Conservation (phyloP, 306 rosid genomes). For the Cercis canadensis region DNA sequence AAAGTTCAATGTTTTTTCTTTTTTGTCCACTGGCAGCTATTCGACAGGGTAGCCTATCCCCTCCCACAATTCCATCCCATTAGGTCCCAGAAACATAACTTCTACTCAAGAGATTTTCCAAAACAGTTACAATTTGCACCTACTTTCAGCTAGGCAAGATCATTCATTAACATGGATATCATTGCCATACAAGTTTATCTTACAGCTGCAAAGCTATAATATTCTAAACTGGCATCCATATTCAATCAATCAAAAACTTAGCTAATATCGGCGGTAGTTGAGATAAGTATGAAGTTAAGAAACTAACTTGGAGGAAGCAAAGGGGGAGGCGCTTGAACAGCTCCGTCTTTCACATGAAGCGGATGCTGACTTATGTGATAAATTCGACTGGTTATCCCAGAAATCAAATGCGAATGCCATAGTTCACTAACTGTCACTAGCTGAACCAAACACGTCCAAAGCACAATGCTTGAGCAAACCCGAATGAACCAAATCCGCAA, state of each 20-base stretch:
- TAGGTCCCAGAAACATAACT: neutral
- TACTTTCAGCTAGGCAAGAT: constrained; percentile 8
- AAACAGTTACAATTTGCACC: constrained; percentile 6
- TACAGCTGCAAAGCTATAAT: constrained; percentile 3
- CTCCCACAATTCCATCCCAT: neutral
- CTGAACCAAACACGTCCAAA: constrained; percentile 94
- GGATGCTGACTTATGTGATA: constrained; percentile 51
- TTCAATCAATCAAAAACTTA: constrained; percentile 22
- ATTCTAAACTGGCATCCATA: constrained; percentile 7
- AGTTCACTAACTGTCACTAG: constrained; percentile 80
- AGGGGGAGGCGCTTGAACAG: constrained; percentile 51
- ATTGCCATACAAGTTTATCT: constrained; percentile 5
- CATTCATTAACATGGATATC: constrained; percentile 25
- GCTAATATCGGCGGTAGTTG: neutral
- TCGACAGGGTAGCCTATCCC: neutral
- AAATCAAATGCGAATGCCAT: constrained; percentile 76
- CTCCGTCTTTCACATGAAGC: constrained; percentile 27
- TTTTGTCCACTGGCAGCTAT: too few relatives aligned
- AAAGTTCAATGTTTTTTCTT: too few relatives aligned
- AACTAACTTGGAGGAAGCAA: constrained; percentile 75
- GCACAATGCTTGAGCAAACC: constrained; percentile 81
- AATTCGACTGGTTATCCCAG: constrained; percentile 66
- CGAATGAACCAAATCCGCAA: constrained; percentile 90
- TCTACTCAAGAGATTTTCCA: neutral
- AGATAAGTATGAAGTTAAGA: constrained; percentile 6